Conservation (phyloP, 345 rosid genomes). For the Boechera divaricarpa region DNA sequence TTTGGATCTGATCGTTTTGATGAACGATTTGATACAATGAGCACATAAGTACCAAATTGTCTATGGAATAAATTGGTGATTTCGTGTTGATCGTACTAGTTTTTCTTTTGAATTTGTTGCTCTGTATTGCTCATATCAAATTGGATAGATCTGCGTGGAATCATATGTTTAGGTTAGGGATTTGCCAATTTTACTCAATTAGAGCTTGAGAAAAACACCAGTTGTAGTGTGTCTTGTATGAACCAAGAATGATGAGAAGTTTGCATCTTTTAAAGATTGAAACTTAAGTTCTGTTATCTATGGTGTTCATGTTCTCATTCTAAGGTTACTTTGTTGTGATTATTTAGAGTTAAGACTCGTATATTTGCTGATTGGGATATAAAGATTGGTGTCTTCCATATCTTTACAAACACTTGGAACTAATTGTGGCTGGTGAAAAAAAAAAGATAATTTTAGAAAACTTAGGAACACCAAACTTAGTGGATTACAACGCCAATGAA, state of each 20-base stretch:
- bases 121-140: background rate
- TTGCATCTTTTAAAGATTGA: background rate
- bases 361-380: no score
- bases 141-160: background rate
- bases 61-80: slow-evolving; percentile 34
- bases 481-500: no score
- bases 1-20: slow-evolving; percentile 26
- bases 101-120: background rate
- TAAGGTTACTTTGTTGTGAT: no score
- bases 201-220: no score
- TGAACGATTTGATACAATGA: slow-evolving; percentile 10
- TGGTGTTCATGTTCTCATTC: background rate
- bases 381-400: no score
- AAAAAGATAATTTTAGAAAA: no score
- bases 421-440: no score
- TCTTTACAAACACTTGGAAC: no score
- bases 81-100: background rate
- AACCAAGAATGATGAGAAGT: no score
- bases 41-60: background rate
- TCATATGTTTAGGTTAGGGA: background rate
- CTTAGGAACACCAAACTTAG: no score
- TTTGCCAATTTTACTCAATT: background rate
- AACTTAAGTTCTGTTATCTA: background rate
- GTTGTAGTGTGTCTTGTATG: no score
- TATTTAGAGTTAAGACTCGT: no score